Conservation (phyloP, 2,329 filamentous ascomycete species). For the Talaromyces sp. region DNA sequence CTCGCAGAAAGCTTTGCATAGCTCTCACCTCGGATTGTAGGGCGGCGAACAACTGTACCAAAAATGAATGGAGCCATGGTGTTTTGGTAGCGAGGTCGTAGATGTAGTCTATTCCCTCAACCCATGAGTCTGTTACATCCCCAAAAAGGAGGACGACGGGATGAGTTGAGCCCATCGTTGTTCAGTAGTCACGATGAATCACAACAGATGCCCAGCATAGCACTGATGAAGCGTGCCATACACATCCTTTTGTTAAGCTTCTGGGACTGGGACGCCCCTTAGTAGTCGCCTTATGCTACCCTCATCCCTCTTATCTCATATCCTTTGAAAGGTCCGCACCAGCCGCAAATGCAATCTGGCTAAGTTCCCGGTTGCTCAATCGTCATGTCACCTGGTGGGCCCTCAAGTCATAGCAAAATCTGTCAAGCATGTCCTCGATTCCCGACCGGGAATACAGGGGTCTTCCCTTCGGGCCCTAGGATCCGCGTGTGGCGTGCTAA, state of each 20-base stretch:
- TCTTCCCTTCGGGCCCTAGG: neutral
- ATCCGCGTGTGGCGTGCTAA: neutral
- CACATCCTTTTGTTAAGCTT: neutral
- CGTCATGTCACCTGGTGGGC: neutral
- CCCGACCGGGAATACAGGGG: neutral
- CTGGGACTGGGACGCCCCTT: neutral
- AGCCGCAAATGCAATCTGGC: neutral
- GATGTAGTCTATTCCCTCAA: neutral
- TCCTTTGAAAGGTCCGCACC: neutral
- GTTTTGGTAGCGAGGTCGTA: neutral
- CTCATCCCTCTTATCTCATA: neutral
- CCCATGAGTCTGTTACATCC: neutral
- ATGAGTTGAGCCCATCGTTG: neutral
- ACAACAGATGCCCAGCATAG: neutral
- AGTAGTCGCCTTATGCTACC: neutral
- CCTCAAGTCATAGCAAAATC: neutral
- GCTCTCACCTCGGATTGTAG: neutral
- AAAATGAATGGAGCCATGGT: neutral
- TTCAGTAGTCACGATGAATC: neutral
- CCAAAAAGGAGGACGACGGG: neutral
- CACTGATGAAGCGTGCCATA: neutral
- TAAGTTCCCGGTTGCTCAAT: neutral
- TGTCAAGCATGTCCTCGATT: neutral
- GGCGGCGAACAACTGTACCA: neutral
- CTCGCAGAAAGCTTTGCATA: neutral